Percentiles rank a stretch among this genome's conserved stretches.
Evolutionary conservation across 2,329 filamentous ascomycete genomes (phyloP).

Genomic region (Incumbomyces lentus): DNA sequence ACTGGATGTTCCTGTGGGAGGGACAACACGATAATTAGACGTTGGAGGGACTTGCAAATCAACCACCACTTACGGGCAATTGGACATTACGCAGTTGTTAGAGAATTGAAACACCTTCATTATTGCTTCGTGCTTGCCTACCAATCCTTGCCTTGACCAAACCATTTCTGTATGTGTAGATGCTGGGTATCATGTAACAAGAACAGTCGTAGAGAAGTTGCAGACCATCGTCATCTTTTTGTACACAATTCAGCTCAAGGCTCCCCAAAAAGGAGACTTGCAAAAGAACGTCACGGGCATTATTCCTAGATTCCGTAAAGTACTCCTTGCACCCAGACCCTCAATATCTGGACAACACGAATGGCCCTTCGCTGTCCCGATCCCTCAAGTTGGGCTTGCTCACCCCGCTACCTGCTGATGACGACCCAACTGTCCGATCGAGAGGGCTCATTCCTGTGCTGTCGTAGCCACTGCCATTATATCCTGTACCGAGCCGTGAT

Average conservation of each 20-base stretch:
- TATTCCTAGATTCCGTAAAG: neutral
- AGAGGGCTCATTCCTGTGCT: conserved; percentile 8
- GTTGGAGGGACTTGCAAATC: too few species aligned
- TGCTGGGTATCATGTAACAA: conserved; percentile 4
- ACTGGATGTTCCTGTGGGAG: too few species aligned
- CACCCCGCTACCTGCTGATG: neutral
- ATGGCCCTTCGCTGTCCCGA: conserved; percentile 5
- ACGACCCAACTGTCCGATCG: neutral
- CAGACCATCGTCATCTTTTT: neutral
- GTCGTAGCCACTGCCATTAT: conserved; percentile 9
- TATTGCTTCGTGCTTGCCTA: neutral
- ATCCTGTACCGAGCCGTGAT: conserved; percentile 2
- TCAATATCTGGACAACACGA: conserved; percentile 6
- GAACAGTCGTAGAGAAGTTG: neutral
- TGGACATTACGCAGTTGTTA: too few species aligned
- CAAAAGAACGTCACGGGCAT: conserved; percentile 1
- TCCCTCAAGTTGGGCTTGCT: conserved; percentile 1
- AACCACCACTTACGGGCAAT: too few species aligned
- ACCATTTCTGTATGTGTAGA: too few species aligned
- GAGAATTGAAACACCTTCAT: neutral
- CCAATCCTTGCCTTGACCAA: too few species aligned
- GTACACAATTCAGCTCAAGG: neutral
- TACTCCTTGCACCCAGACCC: neutral
- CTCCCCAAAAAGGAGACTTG: neutral
- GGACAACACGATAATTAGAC: too few species aligned